phyloP scores from a whole-genome alignment of 2,329 filamentous ascomycete species.

The Xylariales sp. region DNA sequence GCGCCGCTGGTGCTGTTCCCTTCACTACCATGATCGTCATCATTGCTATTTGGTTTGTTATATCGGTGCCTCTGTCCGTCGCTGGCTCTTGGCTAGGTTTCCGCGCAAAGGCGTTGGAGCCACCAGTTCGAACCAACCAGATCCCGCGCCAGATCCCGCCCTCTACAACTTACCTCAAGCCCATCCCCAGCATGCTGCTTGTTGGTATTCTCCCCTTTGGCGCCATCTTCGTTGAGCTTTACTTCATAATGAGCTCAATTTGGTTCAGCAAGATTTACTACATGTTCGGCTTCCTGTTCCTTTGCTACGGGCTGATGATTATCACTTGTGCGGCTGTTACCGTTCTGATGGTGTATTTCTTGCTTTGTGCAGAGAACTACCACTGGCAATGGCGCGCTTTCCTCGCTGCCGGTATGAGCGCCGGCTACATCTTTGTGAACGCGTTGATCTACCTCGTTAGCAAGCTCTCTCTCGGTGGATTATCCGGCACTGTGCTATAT shows the following conservation, averaged over 20 bases:
- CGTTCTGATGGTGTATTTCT: slow-evolving; percentile 93
- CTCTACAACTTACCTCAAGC: slow-evolving; percentile 82
- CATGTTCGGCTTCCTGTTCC: slow-evolving; percentile 99
- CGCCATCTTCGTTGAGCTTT: slow-evolving; percentile 97
- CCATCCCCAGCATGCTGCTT: slow-evolving; percentile 88
- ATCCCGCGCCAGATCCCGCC: slow-evolving; percentile 97
- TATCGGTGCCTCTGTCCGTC: slow-evolving; percentile 91
- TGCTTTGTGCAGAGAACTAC: slow-evolving; percentile 96
- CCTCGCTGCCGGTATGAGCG: slow-evolving; percentile 88
- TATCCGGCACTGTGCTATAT: slow-evolving; percentile 90
- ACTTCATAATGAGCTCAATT: slow-evolving; percentile 99
- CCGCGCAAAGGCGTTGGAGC: slow-evolving; percentile 75
- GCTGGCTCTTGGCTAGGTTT: slow-evolving; percentile 95
- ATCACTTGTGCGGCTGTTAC: slow-evolving; percentile 94
- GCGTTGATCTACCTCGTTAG: slow-evolving; percentile 91
- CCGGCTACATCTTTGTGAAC: slow-evolving; percentile 91
- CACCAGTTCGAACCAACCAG: slow-evolving; percentile 94
- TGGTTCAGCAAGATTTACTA: slow-evolving; percentile 99
- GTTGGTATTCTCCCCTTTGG: slow-evolving; percentile 94
- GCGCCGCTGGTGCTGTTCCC: slow-evolving; percentile 92
- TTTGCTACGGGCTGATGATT: slow-evolving; percentile 97
- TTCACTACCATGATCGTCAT: slow-evolving; percentile 97
- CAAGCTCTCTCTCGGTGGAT: slow-evolving; percentile 84
- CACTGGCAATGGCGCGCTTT: slow-evolving; percentile 99
- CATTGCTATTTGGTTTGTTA: slow-evolving; percentile 94